Conservation (phyloP, 1,284 basidiomycete species). For the Amylostereum chailletii region DNA sequence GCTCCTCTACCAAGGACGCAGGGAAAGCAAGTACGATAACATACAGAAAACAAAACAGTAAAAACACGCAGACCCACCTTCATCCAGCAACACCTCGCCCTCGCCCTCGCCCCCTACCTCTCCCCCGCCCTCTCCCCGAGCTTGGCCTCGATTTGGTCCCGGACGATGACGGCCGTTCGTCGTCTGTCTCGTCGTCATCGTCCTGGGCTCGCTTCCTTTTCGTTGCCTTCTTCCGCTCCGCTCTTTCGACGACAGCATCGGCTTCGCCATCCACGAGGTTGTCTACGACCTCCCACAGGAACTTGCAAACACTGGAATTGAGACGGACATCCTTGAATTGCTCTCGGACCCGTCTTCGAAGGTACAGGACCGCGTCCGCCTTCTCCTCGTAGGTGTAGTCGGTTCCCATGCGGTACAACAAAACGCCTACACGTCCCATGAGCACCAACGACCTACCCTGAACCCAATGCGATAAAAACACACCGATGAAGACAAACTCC, state of each 20-base stretch:
- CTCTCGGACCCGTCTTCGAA: conserved; percentile 45
- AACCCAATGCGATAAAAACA: conserved; percentile 7
- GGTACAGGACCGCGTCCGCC: conserved; percentile 40
- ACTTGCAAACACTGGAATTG: conserved; percentile 42
- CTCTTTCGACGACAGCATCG: conserved; percentile 9
- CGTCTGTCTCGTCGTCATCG: conserved; percentile 8
- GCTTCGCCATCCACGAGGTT: conserved; percentile 18
- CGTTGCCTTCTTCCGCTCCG: conserved; percentile 1
- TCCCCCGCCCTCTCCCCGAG: too few relatives aligned
- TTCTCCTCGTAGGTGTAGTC: conserved; percentile 27
- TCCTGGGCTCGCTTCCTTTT: conserved; percentile 9
- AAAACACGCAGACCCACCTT: too few relatives aligned
- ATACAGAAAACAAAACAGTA: too few relatives aligned
- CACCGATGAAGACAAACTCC: conserved; percentile 70
- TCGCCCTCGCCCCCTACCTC: too few relatives aligned
- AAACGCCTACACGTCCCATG: conserved; percentile 33
- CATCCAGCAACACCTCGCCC: too few relatives aligned
- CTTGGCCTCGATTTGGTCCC: too few relatives aligned
- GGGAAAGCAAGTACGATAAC: too few relatives aligned
- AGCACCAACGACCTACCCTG: not conserved
- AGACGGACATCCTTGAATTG: conserved; percentile 51
- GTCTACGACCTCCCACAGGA: conserved; percentile 48
- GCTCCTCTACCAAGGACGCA: too few relatives aligned
- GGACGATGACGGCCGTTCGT: too few relatives aligned
- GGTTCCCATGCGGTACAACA: conserved; percentile 44